Percentiles rank a stretch among this genome's conserved stretches.
Conservation (phyloP, 306 rosid genomes). For the Cucurbita maxima region DNA sequence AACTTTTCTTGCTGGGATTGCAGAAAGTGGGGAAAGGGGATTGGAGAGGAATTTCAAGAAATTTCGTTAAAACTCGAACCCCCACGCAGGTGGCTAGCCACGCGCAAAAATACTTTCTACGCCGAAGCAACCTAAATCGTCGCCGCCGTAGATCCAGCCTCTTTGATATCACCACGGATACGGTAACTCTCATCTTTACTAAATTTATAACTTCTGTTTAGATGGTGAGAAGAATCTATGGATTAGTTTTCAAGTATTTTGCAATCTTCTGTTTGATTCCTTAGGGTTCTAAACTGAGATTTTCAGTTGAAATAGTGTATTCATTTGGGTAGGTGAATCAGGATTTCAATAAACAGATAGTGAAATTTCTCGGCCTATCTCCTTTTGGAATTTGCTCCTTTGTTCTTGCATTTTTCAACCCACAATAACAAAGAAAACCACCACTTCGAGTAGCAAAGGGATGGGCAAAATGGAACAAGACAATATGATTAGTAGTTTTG, state of each 20-base stretch:
- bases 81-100: slow-evolving; percentile 99
- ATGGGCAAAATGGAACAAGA: background rate
- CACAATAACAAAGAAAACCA: background rate
- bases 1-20: slow-evolving; percentile 79
- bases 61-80: slow-evolving; percentile 88
- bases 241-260: background rate
- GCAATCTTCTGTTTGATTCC: background rate
- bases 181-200: slow-evolving; percentile 29
- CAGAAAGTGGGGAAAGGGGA: slow-evolving; percentile 97
- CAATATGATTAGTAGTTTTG: background rate
- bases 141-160: slow-evolving; percentile 99
- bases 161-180: slow-evolving; percentile 86
- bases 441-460: background rate
- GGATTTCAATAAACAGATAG: background rate
- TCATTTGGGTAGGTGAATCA: background rate
- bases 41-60: slow-evolving; percentile 96
- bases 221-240: background rate
- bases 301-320: background rate
- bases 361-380: background rate
- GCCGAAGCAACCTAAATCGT: slow-evolving; percentile 80
- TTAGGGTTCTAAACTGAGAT: background rate
- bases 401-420: background rate
- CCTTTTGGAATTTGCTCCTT: background rate
- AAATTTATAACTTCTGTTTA: background rate
- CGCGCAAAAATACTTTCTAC: slow-evolving; percentile 93